These are phyloP conservation scores for Abrus pulchellus DNA, from an alignment of 306 rosid species.

Conservation along the genomic window DNA sequence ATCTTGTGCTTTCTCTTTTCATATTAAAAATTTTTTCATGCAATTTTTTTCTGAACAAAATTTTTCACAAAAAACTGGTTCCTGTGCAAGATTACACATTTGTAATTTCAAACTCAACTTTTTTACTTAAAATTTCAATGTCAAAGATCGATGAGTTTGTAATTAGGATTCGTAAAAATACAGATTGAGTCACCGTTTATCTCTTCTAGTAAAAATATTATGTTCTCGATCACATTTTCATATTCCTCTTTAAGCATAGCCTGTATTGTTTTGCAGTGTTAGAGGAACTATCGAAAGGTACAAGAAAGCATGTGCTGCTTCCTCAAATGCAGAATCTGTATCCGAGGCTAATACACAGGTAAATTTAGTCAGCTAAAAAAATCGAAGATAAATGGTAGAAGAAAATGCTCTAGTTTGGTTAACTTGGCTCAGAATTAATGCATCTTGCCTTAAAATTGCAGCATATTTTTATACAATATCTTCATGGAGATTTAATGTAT, in stretches of 20 bases:
- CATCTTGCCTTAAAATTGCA: background rate
- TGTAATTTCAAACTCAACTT: background rate
- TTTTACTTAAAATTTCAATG: background rate
- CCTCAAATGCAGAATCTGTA: slow-evolving; percentile 70
- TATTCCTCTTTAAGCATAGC: background rate
- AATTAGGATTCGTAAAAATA: background rate
- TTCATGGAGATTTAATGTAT: background rate
- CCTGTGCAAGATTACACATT: background rate
- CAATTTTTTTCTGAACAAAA: too few species aligned
- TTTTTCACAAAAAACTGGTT: too few species aligned
- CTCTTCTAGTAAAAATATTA: background rate
- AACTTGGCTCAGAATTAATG: background rate
- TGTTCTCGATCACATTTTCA: background rate
- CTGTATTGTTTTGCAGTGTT: slow-evolving; percentile 59
- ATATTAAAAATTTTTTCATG: background rate
- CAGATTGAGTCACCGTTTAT: background rate
- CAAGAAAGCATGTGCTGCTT: slow-evolving; percentile 76
- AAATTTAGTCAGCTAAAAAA: background rate
- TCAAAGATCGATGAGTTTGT: background rate
- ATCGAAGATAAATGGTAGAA: background rate
- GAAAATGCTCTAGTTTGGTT: background rate
- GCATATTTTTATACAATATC: background rate
- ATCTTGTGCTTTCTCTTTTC: background rate
- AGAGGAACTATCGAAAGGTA: slow-evolving; percentile 87
- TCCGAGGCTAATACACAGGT: slow-evolving; percentile 84